Percentiles rank a stretch among this genome's conserved stretches.
phyloP scores from a whole-genome alignment of 2,329 filamentous ascomycete species.

The Thermoascus crustaceus region DNA sequence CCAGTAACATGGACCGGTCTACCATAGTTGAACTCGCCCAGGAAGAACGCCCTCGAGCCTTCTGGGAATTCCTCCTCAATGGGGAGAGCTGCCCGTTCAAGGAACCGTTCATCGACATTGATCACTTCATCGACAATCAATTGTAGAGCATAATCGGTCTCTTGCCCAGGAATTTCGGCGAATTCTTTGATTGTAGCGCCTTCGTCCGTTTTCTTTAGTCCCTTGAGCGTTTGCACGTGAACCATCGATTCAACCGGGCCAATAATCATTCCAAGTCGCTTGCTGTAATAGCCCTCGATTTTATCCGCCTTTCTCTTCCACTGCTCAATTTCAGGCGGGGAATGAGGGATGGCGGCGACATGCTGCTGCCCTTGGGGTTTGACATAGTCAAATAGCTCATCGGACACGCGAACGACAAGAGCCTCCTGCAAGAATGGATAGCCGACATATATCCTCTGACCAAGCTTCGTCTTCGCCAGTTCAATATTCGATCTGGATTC shows the following conservation, averaged over 20 bases:
- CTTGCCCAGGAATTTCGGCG: conserved; percentile 71
- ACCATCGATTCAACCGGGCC: conserved; percentile 82
- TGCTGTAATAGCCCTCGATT: conserved; percentile 83
- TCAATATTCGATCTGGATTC: conserved; percentile 63
- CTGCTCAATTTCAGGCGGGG: conserved; percentile 65
- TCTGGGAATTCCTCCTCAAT: conserved; percentile 87
- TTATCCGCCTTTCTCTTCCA: conserved; percentile 77
- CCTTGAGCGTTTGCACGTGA: conserved; percentile 89
- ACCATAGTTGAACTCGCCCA: conserved; percentile 89
- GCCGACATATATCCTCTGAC: conserved; percentile 78
- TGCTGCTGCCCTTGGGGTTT: conserved; percentile 58
- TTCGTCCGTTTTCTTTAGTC: conserved; percentile 79
- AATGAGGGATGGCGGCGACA: conserved; percentile 62
- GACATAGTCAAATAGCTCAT: conserved; percentile 86
- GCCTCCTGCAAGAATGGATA: conserved; percentile 95
- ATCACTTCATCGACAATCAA: conserved; percentile 81
- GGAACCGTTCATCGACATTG: conserved; percentile 86
- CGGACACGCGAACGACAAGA: conserved; percentile 78
- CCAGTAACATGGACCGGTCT: conserved; percentile 75
- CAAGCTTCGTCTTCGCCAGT: conserved; percentile 69
- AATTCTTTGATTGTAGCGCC: conserved; percentile 92
- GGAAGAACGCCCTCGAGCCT: conserved; percentile 77
- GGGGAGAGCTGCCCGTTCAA: conserved; percentile 79
- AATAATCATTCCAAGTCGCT: conserved; percentile 78
- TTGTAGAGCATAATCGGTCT: conserved; percentile 86